These are phyloP conservation scores for Arachnopeziza araneosa DNA, from an alignment of 2,329 filamentous ascomycete genomes.

Conservation along the genomic window DNA sequence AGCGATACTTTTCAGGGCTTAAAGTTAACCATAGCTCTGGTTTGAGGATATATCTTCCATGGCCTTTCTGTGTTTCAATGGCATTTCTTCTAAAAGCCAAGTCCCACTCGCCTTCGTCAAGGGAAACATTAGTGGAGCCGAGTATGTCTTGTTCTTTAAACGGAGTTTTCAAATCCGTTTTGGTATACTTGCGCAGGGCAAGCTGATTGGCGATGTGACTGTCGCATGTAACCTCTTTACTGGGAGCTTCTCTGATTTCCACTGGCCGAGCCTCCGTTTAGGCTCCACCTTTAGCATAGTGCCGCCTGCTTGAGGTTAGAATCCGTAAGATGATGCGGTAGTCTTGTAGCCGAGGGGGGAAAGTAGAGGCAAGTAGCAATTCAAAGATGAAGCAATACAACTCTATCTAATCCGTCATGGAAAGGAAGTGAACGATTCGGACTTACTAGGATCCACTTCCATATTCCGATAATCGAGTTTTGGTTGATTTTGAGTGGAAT, in stretches of 20 bases:
- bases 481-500: too few relatives aligned
- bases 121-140: not conserved
- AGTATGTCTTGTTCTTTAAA: not conserved
- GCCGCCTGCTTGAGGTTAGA: not conserved
- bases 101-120: not conserved
- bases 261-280: not conserved
- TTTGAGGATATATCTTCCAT: not conserved
- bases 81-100: not conserved
- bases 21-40: not conserved
- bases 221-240: not conserved
- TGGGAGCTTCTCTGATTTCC: not conserved
- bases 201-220: not conserved
- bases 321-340: not conserved
- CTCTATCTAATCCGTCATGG: too few relatives aligned
- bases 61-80: too few relatives aligned
- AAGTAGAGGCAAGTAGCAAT: too few relatives aligned
- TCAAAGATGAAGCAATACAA: too few relatives aligned
- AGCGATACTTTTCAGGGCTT: not conserved
- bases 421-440: too few relatives aligned
- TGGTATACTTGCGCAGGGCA: not conserved
- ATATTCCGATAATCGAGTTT: too few relatives aligned
- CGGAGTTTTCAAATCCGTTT: not conserved
- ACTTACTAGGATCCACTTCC: too few relatives aligned
- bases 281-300: not conserved
- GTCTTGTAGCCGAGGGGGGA: too few relatives aligned